Percentiles rank a stretch among this genome's conserved stretches.
Conservation (phyloP, 192 early-diverging fungal genomes). For the Umbelopsis isabellina region DNA sequence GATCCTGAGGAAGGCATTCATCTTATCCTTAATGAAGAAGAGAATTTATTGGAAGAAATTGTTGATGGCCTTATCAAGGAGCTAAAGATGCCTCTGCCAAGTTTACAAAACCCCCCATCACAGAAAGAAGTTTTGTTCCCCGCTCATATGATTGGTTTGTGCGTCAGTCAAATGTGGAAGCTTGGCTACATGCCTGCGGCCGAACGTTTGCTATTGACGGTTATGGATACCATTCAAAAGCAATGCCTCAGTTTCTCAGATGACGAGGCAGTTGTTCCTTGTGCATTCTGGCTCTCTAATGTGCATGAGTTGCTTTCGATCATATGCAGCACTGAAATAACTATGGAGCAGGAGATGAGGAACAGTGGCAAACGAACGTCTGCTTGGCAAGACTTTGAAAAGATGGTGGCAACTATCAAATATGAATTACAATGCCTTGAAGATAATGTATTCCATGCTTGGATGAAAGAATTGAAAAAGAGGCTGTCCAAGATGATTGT, state of each 20-base stretch:
- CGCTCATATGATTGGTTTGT: constrained; percentile 87
- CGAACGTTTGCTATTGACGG: constrained; percentile 77
- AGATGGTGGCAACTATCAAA: constrained; percentile 80
- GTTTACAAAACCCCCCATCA: constrained; percentile 70
- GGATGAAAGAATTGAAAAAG: constrained; percentile 97
- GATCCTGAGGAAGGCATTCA: constrained; percentile 46
- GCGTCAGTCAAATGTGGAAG: constrained; percentile 81
- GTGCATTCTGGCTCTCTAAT: constrained; percentile 96
- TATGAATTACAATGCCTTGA: constrained; percentile 88
- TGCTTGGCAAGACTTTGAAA: constrained; percentile 68
- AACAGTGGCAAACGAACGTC: constrained; percentile 27
- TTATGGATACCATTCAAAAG: constrained; percentile 79
- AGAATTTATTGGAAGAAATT: constrained; percentile 73
- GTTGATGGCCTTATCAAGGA: constrained; percentile 86
- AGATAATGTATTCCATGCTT: constrained; percentile 94
- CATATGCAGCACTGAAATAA: constrained; percentile 69
- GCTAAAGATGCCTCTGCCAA: constrained; percentile 87
- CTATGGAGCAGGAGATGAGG: constrained; percentile 63
- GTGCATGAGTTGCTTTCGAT: constrained; percentile 91
- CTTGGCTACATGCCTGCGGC: constrained; percentile 80
- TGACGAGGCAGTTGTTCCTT: constrained; percentile 73
- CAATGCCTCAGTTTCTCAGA: constrained; percentile 73
- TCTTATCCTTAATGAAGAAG: constrained; percentile 63
- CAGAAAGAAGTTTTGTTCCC: constrained; percentile 93
- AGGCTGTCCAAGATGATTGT: constrained; percentile 91